These are phyloP conservation scores for Triadica sebifera DNA, from an alignment of 345 rosid genomes.

Conservation along the genomic window DNA sequence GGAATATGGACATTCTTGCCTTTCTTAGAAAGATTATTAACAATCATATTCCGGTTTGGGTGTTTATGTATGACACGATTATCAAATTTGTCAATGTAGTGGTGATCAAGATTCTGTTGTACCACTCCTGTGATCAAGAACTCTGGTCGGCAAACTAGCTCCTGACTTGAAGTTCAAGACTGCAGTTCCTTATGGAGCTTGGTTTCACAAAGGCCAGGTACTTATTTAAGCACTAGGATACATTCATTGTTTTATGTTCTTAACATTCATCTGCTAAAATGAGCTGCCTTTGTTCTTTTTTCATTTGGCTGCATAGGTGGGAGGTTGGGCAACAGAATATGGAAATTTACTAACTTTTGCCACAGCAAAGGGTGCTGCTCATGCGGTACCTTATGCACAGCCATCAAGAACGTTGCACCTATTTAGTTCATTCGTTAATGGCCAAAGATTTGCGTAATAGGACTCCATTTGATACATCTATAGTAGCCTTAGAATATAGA, in stretches of 20 bases:
- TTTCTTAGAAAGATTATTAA: constrained; percentile 60
- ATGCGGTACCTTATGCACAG: constrained; percentile 92
- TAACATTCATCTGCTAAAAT: not conserved
- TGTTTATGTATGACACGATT: constrained; percentile 28
- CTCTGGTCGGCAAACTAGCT: constrained; percentile 73
- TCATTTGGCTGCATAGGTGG: constrained; percentile 44
- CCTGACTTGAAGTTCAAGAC: constrained; percentile 52
- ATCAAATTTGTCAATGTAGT: constrained; percentile 30
- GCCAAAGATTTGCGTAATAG: constrained; percentile 61
- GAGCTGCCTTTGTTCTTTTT: not conserved
- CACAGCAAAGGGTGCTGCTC: constrained; percentile 77
- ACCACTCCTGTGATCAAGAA: constrained; percentile 74
- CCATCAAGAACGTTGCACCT: constrained; percentile 83
- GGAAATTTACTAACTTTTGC: constrained; percentile 72
- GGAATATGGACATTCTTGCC: constrained; percentile 63
- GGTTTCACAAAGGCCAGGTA: constrained; percentile 98
- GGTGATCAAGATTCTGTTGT: constrained; percentile 92
- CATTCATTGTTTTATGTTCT: not conserved
- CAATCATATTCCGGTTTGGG: constrained; percentile 71
- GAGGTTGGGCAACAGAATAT: constrained; percentile 82
- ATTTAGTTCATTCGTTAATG: constrained; percentile 63
- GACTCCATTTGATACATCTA: constrained; percentile 12
- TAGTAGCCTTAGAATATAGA: too few relatives aligned
- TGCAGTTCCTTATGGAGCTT: constrained; percentile 71
- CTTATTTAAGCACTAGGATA: not conserved